These are phyloP conservation scores for Epicoccum sorghinum DNA, from an alignment of 2,329 filamentous ascomycete genomes.

Conservation along the genomic window DNA sequence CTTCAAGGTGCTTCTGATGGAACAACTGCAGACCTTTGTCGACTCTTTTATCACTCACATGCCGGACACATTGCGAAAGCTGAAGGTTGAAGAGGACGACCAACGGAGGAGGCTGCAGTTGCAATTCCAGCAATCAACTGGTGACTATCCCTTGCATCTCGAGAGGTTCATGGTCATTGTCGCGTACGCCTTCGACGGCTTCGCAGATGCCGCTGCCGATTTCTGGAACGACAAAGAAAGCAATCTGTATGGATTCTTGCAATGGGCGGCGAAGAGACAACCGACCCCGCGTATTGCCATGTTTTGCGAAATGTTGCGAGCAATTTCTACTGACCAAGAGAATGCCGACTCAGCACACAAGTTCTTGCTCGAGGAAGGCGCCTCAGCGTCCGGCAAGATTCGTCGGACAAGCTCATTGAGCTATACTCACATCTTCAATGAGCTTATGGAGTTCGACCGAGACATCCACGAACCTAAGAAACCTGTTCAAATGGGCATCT, in stretches of 20 bases:
- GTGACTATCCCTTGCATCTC: slow-evolving; percentile 64
- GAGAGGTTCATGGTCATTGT: slow-evolving; percentile 93
- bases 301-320: slow-evolving; percentile 94
- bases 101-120: slow-evolving; percentile 64
- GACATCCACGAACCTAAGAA: slow-evolving; percentile 75
- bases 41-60: slow-evolving; percentile 95
- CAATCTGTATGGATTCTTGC: slow-evolving; percentile 91
- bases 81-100: slow-evolving; percentile 89
- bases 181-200: slow-evolving; percentile 86
- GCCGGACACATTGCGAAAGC: slow-evolving; percentile 84
- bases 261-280: slow-evolving; percentile 94
- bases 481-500: slow-evolving; percentile 67
- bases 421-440: slow-evolving; percentile 90
- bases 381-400: slow-evolving; percentile 73
- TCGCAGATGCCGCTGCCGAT: slow-evolving; percentile 80
- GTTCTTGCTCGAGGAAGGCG: slow-evolving; percentile 85
- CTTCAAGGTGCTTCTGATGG: slow-evolving; percentile 76
- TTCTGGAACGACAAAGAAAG: slow-evolving; percentile 95
- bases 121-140: slow-evolving; percentile 56
- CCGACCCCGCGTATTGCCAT: slow-evolving; percentile 95
- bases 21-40: slow-evolving; percentile 83
- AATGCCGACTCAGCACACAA: slow-evolving; percentile 85
- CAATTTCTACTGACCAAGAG: slow-evolving; percentile 80
- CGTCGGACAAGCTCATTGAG: slow-evolving; percentile 84
- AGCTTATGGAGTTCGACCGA: slow-evolving; percentile 81